Percentiles rank a stretch among this genome's conserved stretches.
phyloP scores from a whole-genome alignment of 805 yeast genomes.

The Ogataea neopini region DNA sequence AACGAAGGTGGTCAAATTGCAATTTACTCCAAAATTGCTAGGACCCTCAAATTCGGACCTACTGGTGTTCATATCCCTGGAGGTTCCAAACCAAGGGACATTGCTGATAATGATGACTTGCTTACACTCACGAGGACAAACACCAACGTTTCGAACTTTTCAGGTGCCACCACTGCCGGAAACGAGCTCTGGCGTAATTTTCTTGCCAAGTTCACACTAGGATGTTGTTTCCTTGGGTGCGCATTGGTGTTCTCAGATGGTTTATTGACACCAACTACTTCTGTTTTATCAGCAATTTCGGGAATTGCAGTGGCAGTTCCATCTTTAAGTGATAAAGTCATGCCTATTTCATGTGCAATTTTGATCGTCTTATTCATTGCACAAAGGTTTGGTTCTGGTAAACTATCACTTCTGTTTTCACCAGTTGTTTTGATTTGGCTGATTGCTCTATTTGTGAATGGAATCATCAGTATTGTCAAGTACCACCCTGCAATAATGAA shows the following conservation, averaged over 20 bases:
- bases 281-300: constrained; percentile 56
- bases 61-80: constrained; percentile 47
- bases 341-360: constrained; percentile 52
- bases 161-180: constrained; percentile 2
- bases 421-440: constrained; percentile 58
- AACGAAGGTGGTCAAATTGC: constrained; percentile 69
- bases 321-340: constrained; percentile 38
- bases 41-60: constrained; percentile 48
- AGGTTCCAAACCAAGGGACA: constrained; percentile 10
- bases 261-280: constrained; percentile 61
- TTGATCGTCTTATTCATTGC: constrained; percentile 45
- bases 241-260: constrained; percentile 61
- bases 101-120: constrained; percentile 33
- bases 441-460: constrained; percentile 43
- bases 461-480: constrained; percentile 45
- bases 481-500: constrained; percentile 45
- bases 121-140: constrained; percentile 40
- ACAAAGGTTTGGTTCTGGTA: constrained; percentile 53
- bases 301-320: constrained; percentile 59
- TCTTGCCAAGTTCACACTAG: constrained; percentile 38
- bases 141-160: constrained; percentile 32
- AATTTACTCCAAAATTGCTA: constrained; percentile 58
- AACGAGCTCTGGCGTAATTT: constrained; percentile 16
- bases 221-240: constrained; percentile 53
- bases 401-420: constrained; percentile 50